Conservation (phyloP, 148 eudicot genomes). For the Spergularia bocconei region DNA sequence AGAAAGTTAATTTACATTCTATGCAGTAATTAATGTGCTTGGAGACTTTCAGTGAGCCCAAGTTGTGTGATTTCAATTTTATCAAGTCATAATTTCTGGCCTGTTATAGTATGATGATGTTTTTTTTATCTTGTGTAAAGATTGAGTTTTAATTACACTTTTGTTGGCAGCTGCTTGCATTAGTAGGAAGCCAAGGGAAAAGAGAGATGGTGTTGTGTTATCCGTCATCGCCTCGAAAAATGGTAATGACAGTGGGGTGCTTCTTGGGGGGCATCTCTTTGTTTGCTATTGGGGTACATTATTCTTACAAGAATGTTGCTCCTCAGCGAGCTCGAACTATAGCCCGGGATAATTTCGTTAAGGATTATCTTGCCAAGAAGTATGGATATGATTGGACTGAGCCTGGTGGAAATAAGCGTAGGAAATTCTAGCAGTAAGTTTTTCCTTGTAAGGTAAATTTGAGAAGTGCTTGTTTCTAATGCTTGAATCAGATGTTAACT, state of each 20-base stretch:
- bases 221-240: conserved; percentile 71
- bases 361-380: conserved; percentile 51
- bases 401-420: conserved; percentile 7
- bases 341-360: conserved; percentile 77
- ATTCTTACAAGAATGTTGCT: conserved; percentile 66
- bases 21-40: too few relatives aligned
- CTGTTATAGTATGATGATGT: too few relatives aligned
- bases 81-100: too few relatives aligned
- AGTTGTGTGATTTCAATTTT: too few relatives aligned
- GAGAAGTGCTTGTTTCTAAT: neutral
- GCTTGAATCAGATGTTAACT: neutral
- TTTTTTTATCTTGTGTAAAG: too few relatives aligned
- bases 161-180: neutral
- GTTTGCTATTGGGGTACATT: conserved; percentile 61
- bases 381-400: conserved; percentile 44
- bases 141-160: neutral
- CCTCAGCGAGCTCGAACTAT: conserved; percentile 88
- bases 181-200: neutral
- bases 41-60: too few relatives aligned
- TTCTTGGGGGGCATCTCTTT: conserved; percentile 59
- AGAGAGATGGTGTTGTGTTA: conserved; percentile 58
- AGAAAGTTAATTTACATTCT: too few relatives aligned
- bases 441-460: too few relatives aligned
- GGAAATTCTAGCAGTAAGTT: neutral
- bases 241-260: conserved; percentile 47